phyloP scores from a whole-genome alignment of 148 eudicot species.

The Euryodendron excelsum region DNA sequence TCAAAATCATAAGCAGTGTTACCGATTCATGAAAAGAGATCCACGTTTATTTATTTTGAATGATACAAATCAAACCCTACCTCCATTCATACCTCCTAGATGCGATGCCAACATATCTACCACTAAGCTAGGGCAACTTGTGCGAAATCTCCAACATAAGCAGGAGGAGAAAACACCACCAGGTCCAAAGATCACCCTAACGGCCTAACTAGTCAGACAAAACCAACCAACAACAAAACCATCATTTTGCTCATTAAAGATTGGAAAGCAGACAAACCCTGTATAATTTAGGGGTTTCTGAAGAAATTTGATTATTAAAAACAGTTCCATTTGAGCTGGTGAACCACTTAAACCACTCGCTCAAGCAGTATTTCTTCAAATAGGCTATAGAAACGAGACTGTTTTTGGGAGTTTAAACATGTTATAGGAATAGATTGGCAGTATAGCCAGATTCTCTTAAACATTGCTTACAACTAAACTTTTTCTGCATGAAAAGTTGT shows the following conservation, averaged over 20 bases:
- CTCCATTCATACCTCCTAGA: neutral
- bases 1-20: neutral
- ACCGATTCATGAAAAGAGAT: slow-evolving; percentile 2
- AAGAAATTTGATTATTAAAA: neutral
- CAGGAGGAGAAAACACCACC: slow-evolving; percentile 1
- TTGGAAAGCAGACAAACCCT: neutral
- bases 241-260: neutral
- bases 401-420: neutral
- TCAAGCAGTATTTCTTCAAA: slow-evolving; percentile 6
- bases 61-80: neutral
- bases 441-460: neutral
- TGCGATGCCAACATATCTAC: neutral
- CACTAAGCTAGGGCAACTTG: neutral
- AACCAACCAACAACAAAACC: neutral
- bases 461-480: neutral
- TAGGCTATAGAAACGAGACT: neutral
- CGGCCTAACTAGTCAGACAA: too few relatives aligned
- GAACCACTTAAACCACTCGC: neutral
- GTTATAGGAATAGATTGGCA: neutral
- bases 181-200: neutral
- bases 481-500: neutral
- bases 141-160: neutral
- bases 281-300: neutral
- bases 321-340: neutral
- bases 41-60: neutral